phyloP scores from a whole-genome alignment of 1,284 basidiomycete genomes.

The Boletus mariae region DNA sequence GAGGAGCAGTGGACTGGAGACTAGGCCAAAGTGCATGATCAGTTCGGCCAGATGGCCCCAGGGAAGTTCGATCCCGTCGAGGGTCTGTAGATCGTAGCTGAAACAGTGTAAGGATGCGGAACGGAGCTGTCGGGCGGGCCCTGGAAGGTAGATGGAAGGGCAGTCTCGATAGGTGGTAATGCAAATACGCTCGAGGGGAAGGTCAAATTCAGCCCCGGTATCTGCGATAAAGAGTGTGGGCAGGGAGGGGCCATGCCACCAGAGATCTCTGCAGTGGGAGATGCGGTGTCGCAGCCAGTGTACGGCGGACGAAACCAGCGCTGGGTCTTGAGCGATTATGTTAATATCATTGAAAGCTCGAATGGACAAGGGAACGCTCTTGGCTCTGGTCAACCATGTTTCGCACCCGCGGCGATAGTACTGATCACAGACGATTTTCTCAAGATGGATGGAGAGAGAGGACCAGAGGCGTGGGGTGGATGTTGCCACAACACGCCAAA shows the following conservation, averaged over 20 bases:
- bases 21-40: constrained; percentile 29
- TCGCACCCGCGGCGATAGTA: constrained; percentile 23
- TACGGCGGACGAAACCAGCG: constrained; percentile 4
- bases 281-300: constrained; percentile 27
- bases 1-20: constrained; percentile 24
- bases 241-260: constrained; percentile 34
- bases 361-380: constrained; percentile 24
- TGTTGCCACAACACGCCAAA: constrained; percentile 26
- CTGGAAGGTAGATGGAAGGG: constrained; percentile 20
- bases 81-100: constrained; percentile 22
- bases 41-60: constrained; percentile 27
- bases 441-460: constrained; percentile 22
- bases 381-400: constrained; percentile 29
- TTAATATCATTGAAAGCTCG: constrained; percentile 28
- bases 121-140: constrained; percentile 17
- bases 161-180: constrained; percentile 22
- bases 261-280: constrained; percentile 22
- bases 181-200: constrained; percentile 17
- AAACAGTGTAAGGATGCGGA: constrained; percentile 19
- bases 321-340: constrained; percentile 5
- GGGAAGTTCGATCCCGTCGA: constrained; percentile 24
- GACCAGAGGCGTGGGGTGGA: constrained; percentile 28
- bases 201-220: not conserved
- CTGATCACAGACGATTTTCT: constrained; percentile 5
- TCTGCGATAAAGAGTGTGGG: constrained; percentile 18